Evolutionary conservation across 164 flowering plant species (phyloP).

Genomic region (Umbilicus rupestris): DNA sequence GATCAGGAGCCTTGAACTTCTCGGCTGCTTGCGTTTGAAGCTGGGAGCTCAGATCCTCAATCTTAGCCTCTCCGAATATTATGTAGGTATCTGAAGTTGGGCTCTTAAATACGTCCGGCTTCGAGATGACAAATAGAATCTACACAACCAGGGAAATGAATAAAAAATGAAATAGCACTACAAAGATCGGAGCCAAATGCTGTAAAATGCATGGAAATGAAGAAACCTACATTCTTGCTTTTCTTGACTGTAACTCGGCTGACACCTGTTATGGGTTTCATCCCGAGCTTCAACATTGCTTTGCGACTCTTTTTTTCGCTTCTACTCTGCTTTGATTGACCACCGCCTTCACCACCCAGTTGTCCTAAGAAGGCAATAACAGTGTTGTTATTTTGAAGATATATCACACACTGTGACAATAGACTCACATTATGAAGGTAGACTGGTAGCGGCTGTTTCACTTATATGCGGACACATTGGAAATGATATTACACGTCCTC

Average conservation of each 20-base stretch:
- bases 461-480: too few relatives aligned
- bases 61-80: constrained; percentile 42
- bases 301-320: constrained; percentile 53
- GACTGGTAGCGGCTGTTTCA: too few relatives aligned
- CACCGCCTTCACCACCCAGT: constrained; percentile 28
- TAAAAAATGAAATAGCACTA: background rate
- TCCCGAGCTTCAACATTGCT: constrained; percentile 49
- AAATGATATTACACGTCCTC: too few relatives aligned
- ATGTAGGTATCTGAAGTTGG: constrained; percentile 35
- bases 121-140: constrained; percentile 37
- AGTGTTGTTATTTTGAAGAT: too few relatives aligned
- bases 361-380: constrained; percentile 12
- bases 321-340: constrained; percentile 43
- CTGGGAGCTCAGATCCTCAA: constrained; percentile 38
- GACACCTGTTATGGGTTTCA: constrained; percentile 46
- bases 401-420: too few relatives aligned
- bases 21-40: constrained; percentile 40
- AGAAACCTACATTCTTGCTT: constrained; percentile 39
- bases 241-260: constrained; percentile 44
- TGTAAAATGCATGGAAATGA: background rate
- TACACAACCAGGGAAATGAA: background rate
- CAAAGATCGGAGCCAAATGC: background rate
- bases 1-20: constrained; percentile 34
- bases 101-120: constrained; percentile 40
- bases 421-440: too few relatives aligned